Evolutionary conservation across 768 basidiomycete species (phyloP), one percentile per base, ranked within the genome.

Genomic region (Lepiota brunneoincarnata): DNA sequence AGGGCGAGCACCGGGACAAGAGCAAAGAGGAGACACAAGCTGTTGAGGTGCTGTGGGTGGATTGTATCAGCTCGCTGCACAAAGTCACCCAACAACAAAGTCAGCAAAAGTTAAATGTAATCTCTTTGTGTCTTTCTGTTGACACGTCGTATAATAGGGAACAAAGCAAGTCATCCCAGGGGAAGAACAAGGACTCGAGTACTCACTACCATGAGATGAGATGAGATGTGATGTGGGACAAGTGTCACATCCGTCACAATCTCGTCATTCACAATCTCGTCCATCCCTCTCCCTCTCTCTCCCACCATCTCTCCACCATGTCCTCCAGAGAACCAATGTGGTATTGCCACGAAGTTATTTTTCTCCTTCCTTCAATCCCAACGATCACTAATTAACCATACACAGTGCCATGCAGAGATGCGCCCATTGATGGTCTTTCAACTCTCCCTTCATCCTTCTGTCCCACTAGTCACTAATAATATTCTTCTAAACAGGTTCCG

Each of bases 371-470:
- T 12, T 17, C 38, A 34, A 7, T 50, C 6, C 49, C 15, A 45
- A 18, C n/a, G n/a, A n/a, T n/a, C 47, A 60, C 58, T 47, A 48
- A 60, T 48, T 31, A 47, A 37, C 45, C 52, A 40, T 26, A 44
- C 15, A 35, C 63, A 94, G 93, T 96, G 93, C 64, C 79, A 85
- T 66, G 84, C 89, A 49, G 91, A 95, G 71, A 94, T 91, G 91
- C 74, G 87, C 49, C 91, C 93, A 1, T 72, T 93, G 42, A 91
- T 89, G 88, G 91, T 92, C 59, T 37, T 76, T 63, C 38, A 3
- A 34, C 45, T 55, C 31, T 14, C 39, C 35, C n/a, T n/a, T n/a
- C n/a, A n/a, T n/a, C 23, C 57, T 18, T 17, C 20, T 49, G 34
- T 50, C 23, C 17, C 23, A 24, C 41, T 38, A 40, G 34, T 31